Conservation (phyloP, 2,329 filamentous ascomycete genomes). For the Drechslerella dactyloides region DNA sequence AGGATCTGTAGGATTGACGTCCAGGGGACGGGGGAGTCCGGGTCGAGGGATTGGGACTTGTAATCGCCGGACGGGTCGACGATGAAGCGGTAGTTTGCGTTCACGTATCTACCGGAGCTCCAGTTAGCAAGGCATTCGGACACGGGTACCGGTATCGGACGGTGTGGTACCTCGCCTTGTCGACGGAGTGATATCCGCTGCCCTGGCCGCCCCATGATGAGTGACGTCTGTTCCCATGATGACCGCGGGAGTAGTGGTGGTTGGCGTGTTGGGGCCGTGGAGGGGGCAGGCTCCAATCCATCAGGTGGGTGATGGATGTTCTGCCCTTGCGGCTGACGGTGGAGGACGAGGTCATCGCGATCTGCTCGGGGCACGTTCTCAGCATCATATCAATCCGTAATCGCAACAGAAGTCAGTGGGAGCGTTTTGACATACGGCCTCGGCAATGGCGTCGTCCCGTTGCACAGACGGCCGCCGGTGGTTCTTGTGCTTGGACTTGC, state of each 20-base stretch:
- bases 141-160: not conserved
- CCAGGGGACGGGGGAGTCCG: conserved; percentile 91
- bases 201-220: conserved; percentile 83
- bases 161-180: conserved; percentile 76
- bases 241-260: conserved; percentile 62
- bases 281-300: conserved; percentile 85
- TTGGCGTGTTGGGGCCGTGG: conserved; percentile 69
- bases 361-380: conserved; percentile 58
- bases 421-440: conserved; percentile 67
- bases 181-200: conserved; percentile 85
- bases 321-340: conserved; percentile 81
- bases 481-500: conserved; percentile 81
- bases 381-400: conserved; percentile 25
- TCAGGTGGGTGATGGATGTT: conserved; percentile 93
- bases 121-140: not conserved
- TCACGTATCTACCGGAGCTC: conserved; percentile 70
- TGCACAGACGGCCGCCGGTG: conserved; percentile 73
- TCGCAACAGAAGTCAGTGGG: conserved; percentile 31
- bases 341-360: conserved; percentile 65
- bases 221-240: conserved; percentile 66
- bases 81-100: conserved; percentile 97
- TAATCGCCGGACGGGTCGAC: conserved; percentile 84
- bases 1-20: conserved; percentile 86
- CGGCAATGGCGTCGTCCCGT: conserved; percentile 80
- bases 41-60: conserved; percentile 77